Percentiles rank a stretch among this genome's conserved stretches.
Evolutionary conservation across 148 eudicot genomes (phyloP).

Genomic region (Vaccinium macrocarpon): DNA sequence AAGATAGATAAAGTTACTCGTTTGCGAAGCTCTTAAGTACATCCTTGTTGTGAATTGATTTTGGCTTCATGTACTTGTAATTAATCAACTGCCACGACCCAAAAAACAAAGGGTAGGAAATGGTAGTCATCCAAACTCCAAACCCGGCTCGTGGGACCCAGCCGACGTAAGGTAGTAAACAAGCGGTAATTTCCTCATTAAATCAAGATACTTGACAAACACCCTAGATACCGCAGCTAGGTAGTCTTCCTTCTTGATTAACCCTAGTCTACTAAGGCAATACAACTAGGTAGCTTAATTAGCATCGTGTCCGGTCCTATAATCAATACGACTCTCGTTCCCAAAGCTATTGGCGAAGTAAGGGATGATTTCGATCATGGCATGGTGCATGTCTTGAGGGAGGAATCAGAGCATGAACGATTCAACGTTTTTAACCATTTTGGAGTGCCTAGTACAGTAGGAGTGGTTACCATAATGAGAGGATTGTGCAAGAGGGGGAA

Average conservation of each 20-base stretch:
- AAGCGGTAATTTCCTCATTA: slow-evolving; percentile 85
- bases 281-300: slow-evolving; percentile 92
- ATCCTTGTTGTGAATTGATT: slow-evolving; percentile 86
- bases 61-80: slow-evolving; percentile 97
- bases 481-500: slow-evolving; percentile 60
- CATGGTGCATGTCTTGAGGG: slow-evolving; percentile 28
- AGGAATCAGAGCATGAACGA: slow-evolving; percentile 40
- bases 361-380: slow-evolving; percentile 53
- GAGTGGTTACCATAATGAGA: slow-evolving; percentile 66
- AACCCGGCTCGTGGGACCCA: slow-evolving; percentile 93
- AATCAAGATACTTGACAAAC: slow-evolving; percentile 69
- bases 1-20: slow-evolving; percentile 75
- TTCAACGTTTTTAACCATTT: slow-evolving; percentile 38
- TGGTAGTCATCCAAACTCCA: slow-evolving; percentile 99
- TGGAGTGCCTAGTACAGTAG: slow-evolving; percentile 59
- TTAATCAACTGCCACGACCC: slow-evolving; percentile 88
- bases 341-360: slow-evolving; percentile 85
- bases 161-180: slow-evolving; percentile 81
- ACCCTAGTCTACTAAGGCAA: slow-evolving; percentile 65
- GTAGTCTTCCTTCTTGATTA: slow-evolving; percentile 74
- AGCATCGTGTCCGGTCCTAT: slow-evolving; percentile 89
- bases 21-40: slow-evolving; percentile 73
- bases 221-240: slow-evolving; percentile 73
- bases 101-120: slow-evolving; percentile 77
- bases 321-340: slow-evolving; percentile 70